Conservation (phyloP, 192 early-diverging fungal genomes). For the Podila horticola region DNA sequence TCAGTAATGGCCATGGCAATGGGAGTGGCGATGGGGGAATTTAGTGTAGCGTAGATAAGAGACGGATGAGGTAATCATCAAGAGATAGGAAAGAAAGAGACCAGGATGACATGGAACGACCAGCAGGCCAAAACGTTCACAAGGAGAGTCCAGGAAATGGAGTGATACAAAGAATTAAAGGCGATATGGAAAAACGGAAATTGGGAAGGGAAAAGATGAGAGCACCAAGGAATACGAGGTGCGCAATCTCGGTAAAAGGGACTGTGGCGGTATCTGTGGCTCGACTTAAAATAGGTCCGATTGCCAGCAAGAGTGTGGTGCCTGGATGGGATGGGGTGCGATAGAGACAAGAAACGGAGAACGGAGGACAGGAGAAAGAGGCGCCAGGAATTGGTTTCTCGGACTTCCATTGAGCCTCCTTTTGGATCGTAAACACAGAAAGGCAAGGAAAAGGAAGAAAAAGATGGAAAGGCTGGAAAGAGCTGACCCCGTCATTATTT, state of each 20-base stretch:
- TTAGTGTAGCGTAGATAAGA: no score
- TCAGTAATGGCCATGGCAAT: no score
- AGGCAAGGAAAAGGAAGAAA: no score
- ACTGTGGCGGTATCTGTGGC: no score
- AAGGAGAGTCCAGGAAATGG: neutral
- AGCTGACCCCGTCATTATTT: no score
- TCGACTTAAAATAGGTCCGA: no score
- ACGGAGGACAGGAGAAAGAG: neutral
- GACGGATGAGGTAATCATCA: neutral
- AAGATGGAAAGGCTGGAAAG: no score
- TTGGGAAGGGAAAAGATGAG: neutral
- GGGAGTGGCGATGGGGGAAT: neutral
- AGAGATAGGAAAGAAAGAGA: neutral
- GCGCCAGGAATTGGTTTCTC: no score
- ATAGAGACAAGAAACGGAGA: constrained; percentile 1
- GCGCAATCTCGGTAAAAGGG: no score
- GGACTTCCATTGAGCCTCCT: no score
- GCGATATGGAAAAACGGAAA: neutral
- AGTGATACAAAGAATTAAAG: neutral
- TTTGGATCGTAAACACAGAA: no score
- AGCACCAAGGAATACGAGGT: neutral
- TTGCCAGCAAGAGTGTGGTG: no score
- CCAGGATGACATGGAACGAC: neutral
- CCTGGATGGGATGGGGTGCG: neutral
- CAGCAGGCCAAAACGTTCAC: neutral